Evolutionary conservation across 2,329 filamentous ascomycete species (phyloP).

Genomic region (Cryphonectria nitschkei): DNA sequence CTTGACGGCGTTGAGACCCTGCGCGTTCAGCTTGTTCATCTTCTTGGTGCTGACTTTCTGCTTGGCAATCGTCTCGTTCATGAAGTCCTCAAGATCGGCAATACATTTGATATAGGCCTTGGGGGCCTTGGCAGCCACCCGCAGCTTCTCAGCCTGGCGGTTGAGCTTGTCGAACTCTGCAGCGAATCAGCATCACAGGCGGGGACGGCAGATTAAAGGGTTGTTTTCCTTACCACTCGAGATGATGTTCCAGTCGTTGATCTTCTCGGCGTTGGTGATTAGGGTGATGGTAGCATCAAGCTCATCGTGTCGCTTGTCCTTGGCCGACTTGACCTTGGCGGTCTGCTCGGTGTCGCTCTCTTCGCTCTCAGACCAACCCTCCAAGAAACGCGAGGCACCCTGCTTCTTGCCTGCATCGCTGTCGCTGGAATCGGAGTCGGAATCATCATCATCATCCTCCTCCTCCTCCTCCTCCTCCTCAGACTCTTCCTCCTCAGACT

Average conservation of each 20-base stretch:
- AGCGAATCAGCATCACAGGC: slow-evolving; percentile 27
- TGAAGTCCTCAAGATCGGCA: slow-evolving; percentile 89
- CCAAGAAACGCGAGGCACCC: slow-evolving; percentile 84
- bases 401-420: slow-evolving; percentile 68
- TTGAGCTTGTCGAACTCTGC: slow-evolving; percentile 94
- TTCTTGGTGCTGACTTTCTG: slow-evolving; percentile 96
- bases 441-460: slow-evolving; percentile 56
- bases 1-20: slow-evolving; percentile 94
- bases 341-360: slow-evolving; percentile 86
- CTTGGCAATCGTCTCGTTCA: slow-evolving; percentile 93
- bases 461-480: slow-evolving; percentile 57
- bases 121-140: slow-evolving; percentile 76
- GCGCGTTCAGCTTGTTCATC: slow-evolving; percentile 96
- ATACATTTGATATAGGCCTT: slow-evolving; percentile 93
- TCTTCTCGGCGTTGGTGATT: slow-evolving; percentile 97
- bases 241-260: slow-evolving; percentile 95
- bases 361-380: slow-evolving; percentile 71
- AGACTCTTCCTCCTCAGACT: slow-evolving; percentile 56
- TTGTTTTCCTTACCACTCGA: slow-evolving; percentile 71
- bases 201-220: background rate
- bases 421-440: slow-evolving; percentile 52
- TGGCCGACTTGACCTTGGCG: slow-evolving; percentile 92
- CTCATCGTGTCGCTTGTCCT: slow-evolving; percentile 96
- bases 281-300: slow-evolving; percentile 85
- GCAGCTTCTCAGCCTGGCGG: slow-evolving; percentile 79